Percentiles rank a stretch among this genome's conserved stretches.
Conservation (phyloP, 1,284 basidiomycete genomes). For the Trametes hirsuta region DNA sequence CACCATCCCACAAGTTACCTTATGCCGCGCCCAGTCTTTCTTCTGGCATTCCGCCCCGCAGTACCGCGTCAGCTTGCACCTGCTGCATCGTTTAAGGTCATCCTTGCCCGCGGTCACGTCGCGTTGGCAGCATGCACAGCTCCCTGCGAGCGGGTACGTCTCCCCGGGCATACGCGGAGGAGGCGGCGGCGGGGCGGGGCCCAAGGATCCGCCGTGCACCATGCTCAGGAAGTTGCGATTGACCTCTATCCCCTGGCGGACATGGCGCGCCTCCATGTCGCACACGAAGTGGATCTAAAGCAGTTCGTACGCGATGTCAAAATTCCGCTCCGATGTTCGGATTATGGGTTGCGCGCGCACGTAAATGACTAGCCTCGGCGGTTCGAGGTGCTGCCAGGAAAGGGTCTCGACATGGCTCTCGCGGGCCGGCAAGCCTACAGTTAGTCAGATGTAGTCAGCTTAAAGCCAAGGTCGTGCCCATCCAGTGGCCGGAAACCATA, state of each 20-base stretch:
- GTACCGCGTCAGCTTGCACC: constrained; percentile 20
- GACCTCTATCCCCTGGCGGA: constrained; percentile 7
- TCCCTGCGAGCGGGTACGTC: constrained; percentile 16
- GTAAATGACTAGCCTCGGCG: constrained; percentile 5
- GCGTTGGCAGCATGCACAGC: constrained; percentile 20
- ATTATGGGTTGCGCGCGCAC: background rate
- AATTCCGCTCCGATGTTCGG: background rate
- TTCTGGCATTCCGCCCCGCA: constrained; percentile 17
- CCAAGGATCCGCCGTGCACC: background rate
- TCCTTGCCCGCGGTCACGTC: constrained; percentile 8
- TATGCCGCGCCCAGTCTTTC: constrained; percentile 22
- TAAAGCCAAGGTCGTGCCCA: too few species aligned
- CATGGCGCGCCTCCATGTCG: constrained; percentile 12
- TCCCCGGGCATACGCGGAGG: constrained; percentile 3
- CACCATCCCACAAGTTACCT: constrained; percentile 13
- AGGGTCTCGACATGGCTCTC: constrained; percentile 5
- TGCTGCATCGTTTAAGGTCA: constrained; percentile 13
- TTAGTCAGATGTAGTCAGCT: background rate
- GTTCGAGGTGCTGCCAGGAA: constrained; percentile 4
- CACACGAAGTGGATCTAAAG: constrained; percentile 5
- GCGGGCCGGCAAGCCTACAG: constrained; percentile 3
- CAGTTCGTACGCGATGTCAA: background rate
- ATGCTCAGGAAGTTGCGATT: constrained; percentile 1
- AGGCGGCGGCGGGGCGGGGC: background rate
- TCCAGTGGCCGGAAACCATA: background rate